Conservation (phyloP, 1,139 yeast genomes). For the Candida dubliniensis region DNA sequence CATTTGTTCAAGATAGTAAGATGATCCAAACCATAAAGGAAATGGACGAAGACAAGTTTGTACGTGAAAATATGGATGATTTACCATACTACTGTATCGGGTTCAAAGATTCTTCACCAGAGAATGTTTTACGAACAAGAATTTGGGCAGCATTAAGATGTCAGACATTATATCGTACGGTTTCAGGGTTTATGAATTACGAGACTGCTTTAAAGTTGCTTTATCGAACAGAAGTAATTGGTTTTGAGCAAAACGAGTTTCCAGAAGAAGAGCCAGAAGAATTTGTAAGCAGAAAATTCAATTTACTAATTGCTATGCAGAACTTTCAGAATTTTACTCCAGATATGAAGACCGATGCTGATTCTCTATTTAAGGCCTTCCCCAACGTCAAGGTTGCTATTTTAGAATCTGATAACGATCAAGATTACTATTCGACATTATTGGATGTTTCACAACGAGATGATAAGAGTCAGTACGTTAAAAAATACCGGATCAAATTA, state of each 20-base stretch:
- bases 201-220: constrained; percentile 65
- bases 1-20: constrained; percentile 67
- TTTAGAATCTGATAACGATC: constrained; percentile 49
- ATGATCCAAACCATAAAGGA: constrained; percentile 23
- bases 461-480: constrained; percentile 40
- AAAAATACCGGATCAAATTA: constrained; percentile 55
- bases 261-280: constrained; percentile 44
- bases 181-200: constrained; percentile 76
- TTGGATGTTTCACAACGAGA: constrained; percentile 51
- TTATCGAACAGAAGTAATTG: constrained; percentile 62
- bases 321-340: constrained; percentile 50
- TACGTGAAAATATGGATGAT: constrained; percentile 49
- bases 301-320: constrained; percentile 72
- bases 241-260: constrained; percentile 27
- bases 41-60: constrained; percentile 17
- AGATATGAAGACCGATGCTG: constrained; percentile 57
- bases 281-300: constrained; percentile 64
- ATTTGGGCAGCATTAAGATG: constrained; percentile 81
- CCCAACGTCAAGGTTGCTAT: constrained; percentile 64
- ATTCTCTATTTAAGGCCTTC: constrained; percentile 55
- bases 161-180: constrained; percentile 76
- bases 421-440: constrained; percentile 53
- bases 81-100: constrained; percentile 74
- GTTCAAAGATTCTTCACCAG: constrained; percentile 61
- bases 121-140: constrained; percentile 64